Percentiles rank a stretch among this genome's conserved stretches.
Evolutionary conservation across 208 protist genomes (phyloP).

Genomic region (Histomonas meleagridis): DNA sequence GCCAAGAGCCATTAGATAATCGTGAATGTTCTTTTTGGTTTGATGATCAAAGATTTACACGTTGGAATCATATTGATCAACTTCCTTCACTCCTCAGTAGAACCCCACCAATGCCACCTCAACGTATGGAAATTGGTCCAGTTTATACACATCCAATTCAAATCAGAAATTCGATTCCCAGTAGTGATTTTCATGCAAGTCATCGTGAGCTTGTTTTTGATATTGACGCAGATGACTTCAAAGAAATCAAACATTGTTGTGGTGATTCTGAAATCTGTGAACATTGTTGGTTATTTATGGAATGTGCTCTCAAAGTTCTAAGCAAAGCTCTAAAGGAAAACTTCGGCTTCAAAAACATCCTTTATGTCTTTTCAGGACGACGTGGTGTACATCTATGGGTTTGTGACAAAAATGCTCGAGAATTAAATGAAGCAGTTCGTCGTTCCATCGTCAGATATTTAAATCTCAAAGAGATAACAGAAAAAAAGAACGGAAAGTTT

Average conservation of each 20-base stretch:
- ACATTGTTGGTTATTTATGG: slow-evolving; percentile 90
- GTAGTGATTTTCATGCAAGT: slow-evolving; percentile 48
- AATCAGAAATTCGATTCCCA: slow-evolving; percentile 19
- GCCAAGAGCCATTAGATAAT: slow-evolving; percentile 4
- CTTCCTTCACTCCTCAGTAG: slow-evolving; percentile 16
- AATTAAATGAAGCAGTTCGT: slow-evolving; percentile 70
- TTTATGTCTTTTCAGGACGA: slow-evolving; percentile 90
- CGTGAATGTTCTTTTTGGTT: slow-evolving; percentile 52
- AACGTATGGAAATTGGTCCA: slow-evolving; percentile 52
- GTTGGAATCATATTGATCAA: slow-evolving; percentile 44
- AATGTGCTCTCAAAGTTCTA: slow-evolving; percentile 72
- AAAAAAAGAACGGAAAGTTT: not conserved
- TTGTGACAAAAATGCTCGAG: slow-evolving; percentile 73
- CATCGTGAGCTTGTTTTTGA: slow-evolving; percentile 94
- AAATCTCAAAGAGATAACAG: slow-evolving; percentile 43
- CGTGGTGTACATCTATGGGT: slow-evolving; percentile 97
- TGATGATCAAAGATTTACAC: slow-evolving; percentile 45
- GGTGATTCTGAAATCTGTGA: slow-evolving; percentile 66
- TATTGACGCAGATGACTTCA: slow-evolving; percentile 98
- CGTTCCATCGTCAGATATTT: slow-evolving; percentile 73
- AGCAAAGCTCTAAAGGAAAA: slow-evolving; percentile 60
- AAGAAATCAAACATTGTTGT: slow-evolving; percentile 87
- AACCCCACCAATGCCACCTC: slow-evolving; percentile 30
- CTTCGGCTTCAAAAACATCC: slow-evolving; percentile 84
- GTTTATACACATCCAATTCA: slow-evolving; percentile 43